Base-by-base conservation (phyloP, 2,329 filamentous ascomycete species). In the Colletotrichum horii region DNA sequence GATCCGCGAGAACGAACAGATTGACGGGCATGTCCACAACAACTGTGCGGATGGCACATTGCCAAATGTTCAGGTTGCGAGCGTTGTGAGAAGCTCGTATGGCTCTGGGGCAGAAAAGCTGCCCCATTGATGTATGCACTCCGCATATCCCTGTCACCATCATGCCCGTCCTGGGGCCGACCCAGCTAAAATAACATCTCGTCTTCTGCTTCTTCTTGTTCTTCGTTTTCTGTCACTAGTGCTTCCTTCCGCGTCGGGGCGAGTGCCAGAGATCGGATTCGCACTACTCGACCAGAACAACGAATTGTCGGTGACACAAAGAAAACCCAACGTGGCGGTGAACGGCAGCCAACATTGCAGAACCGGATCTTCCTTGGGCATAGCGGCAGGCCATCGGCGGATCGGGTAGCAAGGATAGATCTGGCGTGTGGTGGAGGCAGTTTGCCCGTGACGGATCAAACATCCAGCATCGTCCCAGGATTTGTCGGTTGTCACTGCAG, bases 271-370 rank as follows among this genome's bases (percentile, higher is more conserved):
- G 61, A 64, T 71, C 62, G 36, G 26, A 67, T 71, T 65, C 64
- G 60, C 61, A 56, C 32, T 30, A 69, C 48, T 76, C 65, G 24
- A 65, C 56, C 36, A 55, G 43, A 68, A 73, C 69, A 68, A 43
- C 66, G 61, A 69, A 77, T 70, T 77, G 75, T 78, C 75, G 72
- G 77, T 78, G 75, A 78, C 77, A 78, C 75, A 74, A 70, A 62
- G 43, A 36, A 65, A 71, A 76, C 77, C 77, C 75, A 76, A 77
- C 66, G 69, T 77, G 75, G 77, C 77, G 77, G 77, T 78, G 77
- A 78, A 76, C 72, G 68, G 66, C 61, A 76, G 55, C 55, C 73
- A 73, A 48, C 65, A 71, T 66, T 62, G 75, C 72, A 76, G 71
- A 76, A 70, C 71, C 65, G 52, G 64, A 62, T 70, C 76, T 77